Evolutionary conservation across 2,329 filamentous ascomycete species (phyloP).

Genomic region (Zalaria obscura): DNA sequence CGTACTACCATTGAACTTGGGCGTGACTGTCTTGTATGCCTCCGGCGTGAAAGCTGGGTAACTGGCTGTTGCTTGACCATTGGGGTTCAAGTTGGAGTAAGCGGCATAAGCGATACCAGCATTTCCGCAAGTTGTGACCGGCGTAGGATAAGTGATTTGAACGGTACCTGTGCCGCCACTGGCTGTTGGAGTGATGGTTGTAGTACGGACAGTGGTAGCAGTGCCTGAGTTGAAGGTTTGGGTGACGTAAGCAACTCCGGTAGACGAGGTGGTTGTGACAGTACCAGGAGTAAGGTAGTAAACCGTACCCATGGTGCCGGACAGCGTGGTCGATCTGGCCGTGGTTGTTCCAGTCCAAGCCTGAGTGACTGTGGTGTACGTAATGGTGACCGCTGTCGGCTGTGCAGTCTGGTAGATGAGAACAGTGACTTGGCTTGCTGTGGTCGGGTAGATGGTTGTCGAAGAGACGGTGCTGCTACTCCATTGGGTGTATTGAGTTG

Average conservation of each 20-base stretch:
- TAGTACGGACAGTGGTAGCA: slow-evolving; percentile 3
- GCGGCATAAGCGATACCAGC: slow-evolving; percentile 5
- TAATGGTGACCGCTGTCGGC: slow-evolving; percentile 1
- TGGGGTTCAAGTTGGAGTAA: slow-evolving; percentile 5
- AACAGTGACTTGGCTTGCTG: no score
- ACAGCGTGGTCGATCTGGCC: slow-evolving; percentile 3
- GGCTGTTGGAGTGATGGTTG: slow-evolving; percentile 2
- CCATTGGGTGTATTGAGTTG: no score
- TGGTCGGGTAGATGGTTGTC: no score
- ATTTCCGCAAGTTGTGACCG: slow-evolving; percentile 4
- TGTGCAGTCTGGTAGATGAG: no score
- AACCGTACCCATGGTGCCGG: slow-evolving; percentile 4
- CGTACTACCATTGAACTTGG: slow-evolving; percentile 3
- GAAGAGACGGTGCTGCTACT: no score
- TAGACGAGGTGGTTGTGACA: neutral
- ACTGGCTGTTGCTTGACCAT: slow-evolving; percentile 4
- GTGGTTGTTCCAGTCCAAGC: slow-evolving; percentile 6
- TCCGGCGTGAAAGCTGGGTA: slow-evolving; percentile 6
- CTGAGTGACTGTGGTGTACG: slow-evolving; percentile 5
- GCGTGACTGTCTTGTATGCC: slow-evolving; percentile 6
- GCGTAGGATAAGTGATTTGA: slow-evolving; percentile 5
- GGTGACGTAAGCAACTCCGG: slow-evolving; percentile 2
- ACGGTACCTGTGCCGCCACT: slow-evolving; percentile 1
- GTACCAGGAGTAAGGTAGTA: slow-evolving; percentile 5
- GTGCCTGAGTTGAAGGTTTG: slow-evolving; percentile 2